These are phyloP conservation scores for Solanum pennellii DNA, from an alignment of 257 asterid genomes.

Conservation along the genomic window DNA sequence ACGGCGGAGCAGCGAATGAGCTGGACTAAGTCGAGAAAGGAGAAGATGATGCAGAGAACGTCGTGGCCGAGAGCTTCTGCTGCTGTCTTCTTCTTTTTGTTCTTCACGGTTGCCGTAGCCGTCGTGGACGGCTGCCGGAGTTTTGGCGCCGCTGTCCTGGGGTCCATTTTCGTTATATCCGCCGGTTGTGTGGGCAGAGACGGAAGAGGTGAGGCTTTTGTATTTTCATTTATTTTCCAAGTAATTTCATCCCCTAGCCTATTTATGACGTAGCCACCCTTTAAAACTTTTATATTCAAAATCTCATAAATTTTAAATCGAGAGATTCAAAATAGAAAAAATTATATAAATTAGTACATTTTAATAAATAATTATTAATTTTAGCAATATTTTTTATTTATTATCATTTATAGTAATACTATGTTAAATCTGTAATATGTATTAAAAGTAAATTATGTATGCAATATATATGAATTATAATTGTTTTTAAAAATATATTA, in stretches of 20 bases:
- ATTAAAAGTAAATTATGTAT: too few relatives aligned
- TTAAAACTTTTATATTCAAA: not conserved
- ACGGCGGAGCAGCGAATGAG: slow-evolving; percentile 85
- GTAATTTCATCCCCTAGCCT: not conserved
- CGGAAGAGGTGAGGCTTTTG: not conserved
- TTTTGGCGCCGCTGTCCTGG: slow-evolving; percentile 8
- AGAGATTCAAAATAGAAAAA: too few relatives aligned
- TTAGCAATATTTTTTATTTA: too few relatives aligned
- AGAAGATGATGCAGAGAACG: slow-evolving; percentile 47
- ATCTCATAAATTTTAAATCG: not conserved
- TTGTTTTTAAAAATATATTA: too few relatives aligned
- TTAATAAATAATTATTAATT: too few relatives aligned
- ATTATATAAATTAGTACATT: too few relatives aligned
- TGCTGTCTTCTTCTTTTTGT: slow-evolving; percentile 23
- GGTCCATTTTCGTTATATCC: not conserved
- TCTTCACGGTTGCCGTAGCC: not conserved
- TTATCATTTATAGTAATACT: too few relatives aligned
- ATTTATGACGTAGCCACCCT: not conserved
- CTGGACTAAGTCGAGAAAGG: slow-evolving; percentile 54
- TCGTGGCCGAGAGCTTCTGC: slow-evolving; percentile 44
- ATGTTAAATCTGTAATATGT: too few relatives aligned
- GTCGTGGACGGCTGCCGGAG: slow-evolving; percentile 9
- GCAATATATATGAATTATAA: too few relatives aligned
- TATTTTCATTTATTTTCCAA: not conserved
- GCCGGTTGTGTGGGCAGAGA: not conserved